These are phyloP conservation scores for Aspergillus candidus DNA, from an alignment of 2,329 filamentous ascomycete genomes.

Conservation along the genomic window DNA sequence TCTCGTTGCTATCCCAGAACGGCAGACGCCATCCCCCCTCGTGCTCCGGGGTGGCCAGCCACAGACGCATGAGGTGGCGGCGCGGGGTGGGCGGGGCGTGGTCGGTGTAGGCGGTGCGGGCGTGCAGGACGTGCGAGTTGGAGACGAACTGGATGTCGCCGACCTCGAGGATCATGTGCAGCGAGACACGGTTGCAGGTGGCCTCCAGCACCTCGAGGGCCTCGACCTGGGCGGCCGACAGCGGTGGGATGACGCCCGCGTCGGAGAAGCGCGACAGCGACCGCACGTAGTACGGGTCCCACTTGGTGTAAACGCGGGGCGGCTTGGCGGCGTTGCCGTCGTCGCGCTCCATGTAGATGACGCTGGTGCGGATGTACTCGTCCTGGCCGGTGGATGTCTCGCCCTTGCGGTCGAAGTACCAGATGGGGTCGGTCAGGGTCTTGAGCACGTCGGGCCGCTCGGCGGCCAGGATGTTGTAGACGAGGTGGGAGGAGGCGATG, in stretches of 20 bases:
- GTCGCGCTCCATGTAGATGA: conserved; percentile 71
- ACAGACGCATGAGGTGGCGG: conserved; percentile 74
- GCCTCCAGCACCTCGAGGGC: conserved; percentile 67
- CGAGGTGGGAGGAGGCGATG: conserved; percentile 68
- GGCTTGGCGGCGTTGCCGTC: conserved; percentile 35
- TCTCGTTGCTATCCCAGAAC: conserved; percentile 72
- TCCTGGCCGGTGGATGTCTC: conserved; percentile 70
- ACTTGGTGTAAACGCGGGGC: conserved; percentile 68
- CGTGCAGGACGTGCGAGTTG: conserved; percentile 75
- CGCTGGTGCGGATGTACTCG: conserved; percentile 63
- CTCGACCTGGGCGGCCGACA: conserved; percentile 62
- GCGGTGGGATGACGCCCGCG: conserved; percentile 63
- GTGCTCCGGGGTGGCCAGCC: conserved; percentile 72
- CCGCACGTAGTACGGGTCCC: conserved; percentile 82
- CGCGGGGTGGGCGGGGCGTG: conserved; percentile 61
- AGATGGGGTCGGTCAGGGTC: conserved; percentile 67
- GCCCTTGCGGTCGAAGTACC: conserved; percentile 91
- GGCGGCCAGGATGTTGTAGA: conserved; percentile 72
- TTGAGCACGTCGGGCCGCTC: conserved; percentile 74
- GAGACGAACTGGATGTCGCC: conserved; percentile 84
- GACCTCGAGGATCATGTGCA: conserved; percentile 82
- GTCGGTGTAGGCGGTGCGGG: conserved; percentile 73
- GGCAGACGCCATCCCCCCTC: conserved; percentile 84
- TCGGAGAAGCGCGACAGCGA: conserved; percentile 70
- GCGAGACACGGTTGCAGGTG: conserved; percentile 63